Percentiles rank a stretch among this genome's conserved stretches.
Conservation (phyloP, 169 alveolate genomes). For the Plasmodium falciparum region DNA sequence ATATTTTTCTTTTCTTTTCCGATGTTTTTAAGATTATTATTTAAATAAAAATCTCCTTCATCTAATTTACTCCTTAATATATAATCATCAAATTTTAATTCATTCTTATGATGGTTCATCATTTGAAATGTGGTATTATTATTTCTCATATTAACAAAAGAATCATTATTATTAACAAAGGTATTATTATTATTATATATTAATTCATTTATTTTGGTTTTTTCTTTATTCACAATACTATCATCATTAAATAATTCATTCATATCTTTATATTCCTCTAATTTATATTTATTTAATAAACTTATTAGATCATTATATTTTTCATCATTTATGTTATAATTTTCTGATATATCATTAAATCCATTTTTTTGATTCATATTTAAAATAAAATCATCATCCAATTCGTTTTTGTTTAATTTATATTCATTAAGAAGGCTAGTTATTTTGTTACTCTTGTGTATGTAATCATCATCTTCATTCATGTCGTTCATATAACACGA, state of each 20-base stretch:
- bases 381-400: constrained; percentile 1
- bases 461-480: neutral
- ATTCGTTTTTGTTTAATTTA: constrained; percentile 1
- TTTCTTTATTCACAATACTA: neutral
- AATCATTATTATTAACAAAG: too few species aligned
- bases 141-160: neutral
- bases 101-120: constrained; percentile 9
- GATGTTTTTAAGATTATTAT: too few species aligned
- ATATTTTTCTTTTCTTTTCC: neutral
- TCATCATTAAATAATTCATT: neutral
- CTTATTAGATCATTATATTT: neutral
- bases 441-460: neutral
- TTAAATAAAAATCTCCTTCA: constrained; percentile 27
- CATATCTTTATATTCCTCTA: constrained; percentile 6
- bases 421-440: neutral
- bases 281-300: neutral
- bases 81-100: constrained; percentile 13
- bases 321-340: neutral
- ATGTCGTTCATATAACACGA: neutral
- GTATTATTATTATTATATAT: neutral
- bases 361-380: constrained; percentile 1
- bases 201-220: neutral
- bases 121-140: neutral
- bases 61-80: constrained; percentile 9
- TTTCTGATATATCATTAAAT: neutral